phyloP scores from a whole-genome alignment of 2,329 filamentous ascomycete species.

The Beauveria rudraprayagi region DNA sequence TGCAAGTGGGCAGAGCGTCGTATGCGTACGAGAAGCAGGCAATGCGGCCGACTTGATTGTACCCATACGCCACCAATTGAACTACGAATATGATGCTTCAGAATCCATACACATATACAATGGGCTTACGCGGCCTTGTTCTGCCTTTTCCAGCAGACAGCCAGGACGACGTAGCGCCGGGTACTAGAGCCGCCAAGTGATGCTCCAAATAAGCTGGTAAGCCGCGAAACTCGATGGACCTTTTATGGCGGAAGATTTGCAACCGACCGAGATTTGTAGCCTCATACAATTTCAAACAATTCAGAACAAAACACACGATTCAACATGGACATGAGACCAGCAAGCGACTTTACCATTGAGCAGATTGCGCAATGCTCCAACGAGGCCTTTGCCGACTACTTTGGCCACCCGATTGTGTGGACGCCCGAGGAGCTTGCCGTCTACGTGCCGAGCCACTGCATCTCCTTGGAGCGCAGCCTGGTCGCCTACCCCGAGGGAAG shows the following conservation, averaged over 20 bases:
- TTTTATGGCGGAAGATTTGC: too few species aligned
- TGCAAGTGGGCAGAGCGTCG: too few species aligned
- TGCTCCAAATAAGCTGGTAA: not conserved
- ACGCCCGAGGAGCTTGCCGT: slow-evolving; percentile 7
- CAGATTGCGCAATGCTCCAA: slow-evolving; percentile 14
- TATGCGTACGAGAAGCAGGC: too few species aligned
- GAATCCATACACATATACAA: too few species aligned
- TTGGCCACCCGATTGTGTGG: slow-evolving; percentile 9
- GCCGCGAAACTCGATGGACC: too few species aligned
- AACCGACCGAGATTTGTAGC: too few species aligned
- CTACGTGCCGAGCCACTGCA: slow-evolving; percentile 7
- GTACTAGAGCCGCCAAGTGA: not conserved
- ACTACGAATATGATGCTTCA: too few species aligned
- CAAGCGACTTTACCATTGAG: not conserved
- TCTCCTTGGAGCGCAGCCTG: slow-evolving; percentile 11
- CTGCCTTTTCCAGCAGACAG: not conserved
- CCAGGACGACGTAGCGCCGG: not conserved
- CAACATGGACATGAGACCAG: not conserved
- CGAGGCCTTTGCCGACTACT: slow-evolving; percentile 14
- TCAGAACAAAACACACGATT: too few species aligned
- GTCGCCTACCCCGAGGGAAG: slow-evolving; percentile 9
- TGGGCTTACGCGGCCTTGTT: not conserved
- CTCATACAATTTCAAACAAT: too few species aligned
- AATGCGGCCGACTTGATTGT: too few species aligned
- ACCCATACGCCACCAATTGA: too few species aligned